These are phyloP conservation scores for Exophiala aquamarina DNA, from an alignment of 2,329 filamentous ascomycete species.

Conservation along the genomic window DNA sequence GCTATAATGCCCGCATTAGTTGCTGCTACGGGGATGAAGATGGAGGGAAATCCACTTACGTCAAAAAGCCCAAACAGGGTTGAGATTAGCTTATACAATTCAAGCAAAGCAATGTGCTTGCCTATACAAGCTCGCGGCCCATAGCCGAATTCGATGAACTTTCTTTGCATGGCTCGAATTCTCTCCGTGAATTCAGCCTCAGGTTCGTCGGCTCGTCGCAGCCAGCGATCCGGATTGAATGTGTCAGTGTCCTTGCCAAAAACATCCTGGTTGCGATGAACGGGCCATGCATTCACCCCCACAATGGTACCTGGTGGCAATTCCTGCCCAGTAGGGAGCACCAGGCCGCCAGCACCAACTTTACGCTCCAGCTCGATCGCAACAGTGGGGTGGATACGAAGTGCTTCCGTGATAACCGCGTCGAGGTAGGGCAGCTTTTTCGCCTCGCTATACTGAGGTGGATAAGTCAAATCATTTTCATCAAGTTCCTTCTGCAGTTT, in stretches of 20 bases:
- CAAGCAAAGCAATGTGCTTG: conserved; percentile 1
- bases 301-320: conserved; percentile 42
- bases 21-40: background rate
- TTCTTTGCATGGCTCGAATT: background rate
- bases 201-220: conserved; percentile 16
- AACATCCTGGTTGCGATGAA: conserved; percentile 40
- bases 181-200: background rate
- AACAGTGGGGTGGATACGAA: conserved; percentile 35
- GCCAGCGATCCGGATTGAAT: conserved; percentile 25
- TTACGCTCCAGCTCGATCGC: conserved; percentile 34
- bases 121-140: conserved; percentile 1
- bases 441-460: background rate
- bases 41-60: background rate
- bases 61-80: background rate
- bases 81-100: background rate
- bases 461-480: background rate
- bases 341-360: conserved; percentile 30
- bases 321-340: conserved; percentile 27
- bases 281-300: conserved; percentile 45
- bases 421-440: background rate
- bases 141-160: background rate
- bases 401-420: conserved; percentile 31
- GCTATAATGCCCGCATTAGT: background rate
- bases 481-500: background rate
- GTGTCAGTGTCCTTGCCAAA: conserved; percentile 33